A percentile compares a stretch with the other conserved stretches of the same genome.
phyloP scores from a whole-genome alignment of 2,329 filamentous ascomycete genomes.

The Aspergillus sp. region DNA sequence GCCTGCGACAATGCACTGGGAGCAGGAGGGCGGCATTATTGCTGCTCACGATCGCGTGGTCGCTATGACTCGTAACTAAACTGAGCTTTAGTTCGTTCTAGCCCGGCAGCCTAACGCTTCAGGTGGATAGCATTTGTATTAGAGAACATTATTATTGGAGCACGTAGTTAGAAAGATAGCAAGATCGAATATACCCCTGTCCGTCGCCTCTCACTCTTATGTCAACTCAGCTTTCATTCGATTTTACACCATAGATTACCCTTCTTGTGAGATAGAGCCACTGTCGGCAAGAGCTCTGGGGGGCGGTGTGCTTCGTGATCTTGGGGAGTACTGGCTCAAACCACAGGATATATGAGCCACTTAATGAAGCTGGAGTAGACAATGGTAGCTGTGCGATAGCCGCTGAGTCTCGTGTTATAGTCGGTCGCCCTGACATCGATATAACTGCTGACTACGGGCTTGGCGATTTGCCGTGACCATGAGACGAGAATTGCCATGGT shows the following conservation, averaged over 20 bases:
- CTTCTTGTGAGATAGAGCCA: neutral
- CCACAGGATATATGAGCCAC: neutral
- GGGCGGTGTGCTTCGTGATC: neutral
- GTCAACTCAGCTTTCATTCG: neutral
- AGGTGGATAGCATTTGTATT: neutral
- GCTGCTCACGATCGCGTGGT: slow-evolving; percentile 24
- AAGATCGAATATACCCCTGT: neutral
- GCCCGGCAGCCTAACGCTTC: too few relatives aligned
- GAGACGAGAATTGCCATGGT: neutral
- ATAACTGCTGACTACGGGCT: neutral
- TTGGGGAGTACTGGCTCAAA: neutral
- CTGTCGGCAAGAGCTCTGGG: neutral
- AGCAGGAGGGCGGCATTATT: slow-evolving; percentile 31
- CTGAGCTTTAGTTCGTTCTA: too few relatives aligned
- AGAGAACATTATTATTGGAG: neutral
- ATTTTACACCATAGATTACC: neutral
- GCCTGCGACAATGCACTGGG: slow-evolving; percentile 18
- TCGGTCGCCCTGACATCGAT: neutral
- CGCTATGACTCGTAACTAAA: too few relatives aligned
- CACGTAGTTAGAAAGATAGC: neutral
- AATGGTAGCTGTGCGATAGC: neutral
- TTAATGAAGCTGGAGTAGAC: neutral
- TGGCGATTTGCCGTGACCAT: neutral
- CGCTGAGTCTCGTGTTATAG: neutral
- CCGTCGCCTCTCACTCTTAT: neutral